Base-by-base conservation (phyloP, 345 rosid genomes). In the Salix viminalis region DNA sequence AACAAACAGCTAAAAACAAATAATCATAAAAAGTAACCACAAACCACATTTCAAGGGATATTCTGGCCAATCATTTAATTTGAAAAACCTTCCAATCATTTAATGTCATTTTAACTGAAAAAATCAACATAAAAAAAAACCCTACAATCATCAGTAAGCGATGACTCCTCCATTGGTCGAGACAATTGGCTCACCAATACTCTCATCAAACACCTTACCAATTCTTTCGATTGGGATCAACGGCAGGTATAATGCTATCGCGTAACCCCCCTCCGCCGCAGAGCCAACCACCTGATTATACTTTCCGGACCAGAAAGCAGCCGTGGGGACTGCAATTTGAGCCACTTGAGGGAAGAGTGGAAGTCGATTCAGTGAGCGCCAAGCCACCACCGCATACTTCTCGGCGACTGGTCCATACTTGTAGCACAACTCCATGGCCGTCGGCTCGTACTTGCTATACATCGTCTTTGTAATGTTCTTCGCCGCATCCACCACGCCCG, bases 251-350 rank as follows among this genome's bases (percentile, higher is more conserved):
- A 76, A 58, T 2, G 87, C 87, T 71, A 79, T 84, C 34, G 74
- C 30, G 71, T 82, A 87, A 15, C 86, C 92, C 64, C 83, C 84
- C 73, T 90, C 91, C 0, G 80, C 84, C 0, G 81, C 68, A 30
- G 62, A 75, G 44, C 81, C 58, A 68, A 90, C 91, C 16, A 64
- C 71, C 30, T 79, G 79, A 75, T 94, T 94, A 73, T 94, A 94
- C 86, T 85, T 91, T 19, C 86, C 91, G 1, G 87, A 85, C 90
- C 95, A 92, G 74, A 85, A 87, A 26, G 91, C 91, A 44, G 85
- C 90, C 7, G 87, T 85, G 5, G 95, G 95, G 24, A 87, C 84
- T 13, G 79, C 83, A 6, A 89, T 41, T 44, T 86, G 81, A 44
- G 94, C 91, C 83, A 88, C 77, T 62, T 88, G 85, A 7, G 89